Evolutionary conservation across 257 asterid species (phyloP), one percentile per base, ranked within the genome.

Genomic region (Galeopsis tetrahit): DNA sequence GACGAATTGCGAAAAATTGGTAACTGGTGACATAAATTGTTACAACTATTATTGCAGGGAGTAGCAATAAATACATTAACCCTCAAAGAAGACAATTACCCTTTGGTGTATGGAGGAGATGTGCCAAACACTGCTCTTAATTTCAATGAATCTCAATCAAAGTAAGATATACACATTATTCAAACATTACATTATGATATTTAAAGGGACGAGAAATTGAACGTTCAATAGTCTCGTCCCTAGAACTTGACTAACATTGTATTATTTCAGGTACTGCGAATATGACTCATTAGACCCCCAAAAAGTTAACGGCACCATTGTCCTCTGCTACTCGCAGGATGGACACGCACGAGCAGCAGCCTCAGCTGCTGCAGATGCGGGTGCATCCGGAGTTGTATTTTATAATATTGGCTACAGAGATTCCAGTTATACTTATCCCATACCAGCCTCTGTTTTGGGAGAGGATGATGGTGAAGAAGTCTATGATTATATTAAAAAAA

Each of bases 121-220:
- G 74, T 81, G 66, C 82, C 81, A 10, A 87, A 83, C 67, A 73
- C 62, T 5, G 60, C 79, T 6, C 77, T 73, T 5, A 86, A 86
- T 33, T 74, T 44, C 52, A 35, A 63, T 53, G 39, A 80, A 63
- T 48, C 78, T 52, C 2, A 40, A 2, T 87, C 90, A 60, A 83
- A 84, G 92, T 82, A 75, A 32, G 46, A 10, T 31, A 46, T 7
- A 28, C 3, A 35, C 17, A 8, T 2, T 8, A 9, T n/a, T 17
- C 5, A 43, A 4, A 39, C 44, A 39, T 2, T 39, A 39, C 10
- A 2, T 39, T 39, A 39, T 38, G 42, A 38, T 5, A 38, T 38
- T 38, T 6, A 39, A 39, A 39, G 40, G 40, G 5, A 36, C 6
- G 6, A 36, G 40, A 36, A 36, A 36, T 36, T 7, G 40, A 3